Evolutionary conservation across 768 basidiomycete species (phyloP).

Genomic region (Suillus hirtellus): DNA sequence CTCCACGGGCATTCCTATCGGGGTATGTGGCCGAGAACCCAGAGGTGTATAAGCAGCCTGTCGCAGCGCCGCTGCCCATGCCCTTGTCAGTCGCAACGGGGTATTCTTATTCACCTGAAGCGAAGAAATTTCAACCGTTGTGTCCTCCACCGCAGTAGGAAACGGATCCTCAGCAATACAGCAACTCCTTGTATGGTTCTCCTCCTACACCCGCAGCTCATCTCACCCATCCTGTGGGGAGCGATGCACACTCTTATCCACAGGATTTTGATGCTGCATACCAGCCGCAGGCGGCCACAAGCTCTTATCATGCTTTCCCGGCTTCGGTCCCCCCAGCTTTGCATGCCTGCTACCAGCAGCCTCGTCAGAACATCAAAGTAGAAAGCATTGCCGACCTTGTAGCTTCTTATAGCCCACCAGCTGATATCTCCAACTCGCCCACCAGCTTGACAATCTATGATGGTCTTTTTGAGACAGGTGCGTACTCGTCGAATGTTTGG

Average conservation of each 20-base stretch:
- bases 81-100: constrained; percentile 34
- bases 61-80: constrained; percentile 32
- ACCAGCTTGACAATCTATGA: constrained; percentile 23
- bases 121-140: constrained; percentile 38
- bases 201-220: constrained; percentile 15
- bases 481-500: constrained; percentile 13
- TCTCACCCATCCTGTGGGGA: constrained; percentile 19
- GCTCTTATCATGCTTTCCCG: constrained; percentile 24
- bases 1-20: constrained; percentile 24
- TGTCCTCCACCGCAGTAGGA: constrained; percentile 34
- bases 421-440: constrained; percentile 25
- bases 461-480: constrained; percentile 31
- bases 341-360: constrained; percentile 19
- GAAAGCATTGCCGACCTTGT: constrained; percentile 28
- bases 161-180: constrained; percentile 24
- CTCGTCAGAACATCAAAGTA: constrained; percentile 29
- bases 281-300: constrained; percentile 22
- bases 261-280: constrained; percentile 29
- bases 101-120: constrained; percentile 33
- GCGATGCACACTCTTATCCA: constrained; percentile 22
- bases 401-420: constrained; percentile 20
- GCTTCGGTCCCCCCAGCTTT: constrained; percentile 23
- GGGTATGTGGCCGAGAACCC: constrained; percentile 24
- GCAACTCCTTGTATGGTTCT: constrained; percentile 16
- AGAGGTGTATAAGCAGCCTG: constrained; percentile 35